phyloP scores from a whole-genome alignment of 176 grass and related monocot species.

The Poa pratensis region DNA sequence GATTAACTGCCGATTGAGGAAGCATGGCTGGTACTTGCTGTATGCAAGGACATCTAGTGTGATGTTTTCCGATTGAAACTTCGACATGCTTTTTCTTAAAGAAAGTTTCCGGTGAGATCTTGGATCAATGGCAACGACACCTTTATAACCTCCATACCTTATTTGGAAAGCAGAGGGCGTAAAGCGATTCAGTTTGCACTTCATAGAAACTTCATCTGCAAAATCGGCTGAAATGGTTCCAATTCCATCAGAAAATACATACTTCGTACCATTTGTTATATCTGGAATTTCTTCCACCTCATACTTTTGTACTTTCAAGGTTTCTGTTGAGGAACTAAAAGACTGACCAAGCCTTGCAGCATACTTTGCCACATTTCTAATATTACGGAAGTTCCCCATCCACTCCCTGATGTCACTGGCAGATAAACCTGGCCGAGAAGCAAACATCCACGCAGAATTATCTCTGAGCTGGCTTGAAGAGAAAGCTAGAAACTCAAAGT shows the following conservation, averaged over 20 bases:
- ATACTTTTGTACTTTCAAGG: conserved; percentile 54
- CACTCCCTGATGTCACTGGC: conserved; percentile 71
- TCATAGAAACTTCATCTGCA: conserved; percentile 72
- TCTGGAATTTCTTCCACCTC: conserved; percentile 78
- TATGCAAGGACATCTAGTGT: conserved; percentile 90
- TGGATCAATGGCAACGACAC: conserved; percentile 80
- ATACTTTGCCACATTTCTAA: conserved; percentile 97
- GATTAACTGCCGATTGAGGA: conserved; percentile 83
- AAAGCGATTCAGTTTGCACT: conserved; percentile 65
- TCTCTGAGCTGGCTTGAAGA: conserved; percentile 96
- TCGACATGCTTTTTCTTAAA: conserved; percentile 86
- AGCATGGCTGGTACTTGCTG: conserved; percentile 85
- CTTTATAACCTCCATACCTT: conserved; percentile 92
- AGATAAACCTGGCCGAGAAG: conserved; percentile 54
- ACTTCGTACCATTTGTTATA: conserved; percentile 54
- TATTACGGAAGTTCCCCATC: conserved; percentile 81
- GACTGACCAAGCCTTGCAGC: conserved; percentile 94
- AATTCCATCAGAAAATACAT: conserved; percentile 92
- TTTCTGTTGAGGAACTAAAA: conserved; percentile 87
- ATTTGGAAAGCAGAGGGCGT: conserved; percentile 91
- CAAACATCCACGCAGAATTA: conserved; percentile 97
- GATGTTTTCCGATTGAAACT: conserved; percentile 76
- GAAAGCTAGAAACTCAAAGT: conserved; percentile 96
- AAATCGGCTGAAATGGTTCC: conserved; percentile 87
- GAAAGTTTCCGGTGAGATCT: conserved; percentile 67